Base-by-base conservation (phyloP, 2,329 filamentous ascomycete genomes). In the Colletotrichum magnum region DNA sequence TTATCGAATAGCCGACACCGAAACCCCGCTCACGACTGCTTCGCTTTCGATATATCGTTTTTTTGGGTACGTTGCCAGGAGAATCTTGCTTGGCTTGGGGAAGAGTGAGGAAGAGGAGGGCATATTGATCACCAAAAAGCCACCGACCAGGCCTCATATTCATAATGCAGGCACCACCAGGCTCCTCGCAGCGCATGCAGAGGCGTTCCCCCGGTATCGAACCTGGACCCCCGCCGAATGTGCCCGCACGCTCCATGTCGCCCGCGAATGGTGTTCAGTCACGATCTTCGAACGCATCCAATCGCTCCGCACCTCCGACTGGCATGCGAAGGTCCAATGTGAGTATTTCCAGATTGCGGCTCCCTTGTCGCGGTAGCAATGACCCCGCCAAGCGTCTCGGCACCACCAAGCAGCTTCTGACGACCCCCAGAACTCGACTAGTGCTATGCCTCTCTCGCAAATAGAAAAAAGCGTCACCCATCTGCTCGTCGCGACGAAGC, bases 391-490 rank as follows among this genome's bases (percentile, higher is more conserved):
- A 36, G 4, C 32, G 24, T 5, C 47, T 21, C 24, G 56, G n/a
- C n/a, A 32, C 43, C 32, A 4, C 50, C 12, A 7, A 50, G 13
- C 45, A 39, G 57, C 24, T 26, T 32, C 63, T 71, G 48, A 71
- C 53, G 50, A 71, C 72, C 74, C n/a, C 16, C 24, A 72, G 70
- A 70, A 70, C 52, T 71, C 72, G 58, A 72, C 58, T 85, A 90
- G 81, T 85, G 93, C 85, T 86, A 94, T 89, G 76, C 88, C 88
- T 74, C 88, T 99, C 74, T 98, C 95, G 60, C 95, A 97, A 81
- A 99, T 99, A 81, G 96, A 99, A 85, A 98, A 98, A 85, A 98
- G 95, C 79, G 96, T 99, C 72, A 98, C 95, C 12, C 96, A 99
- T 79, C 92, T 99, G 52, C 90, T 99, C 43, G 95, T 99, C 73